Conservation (phyloP, 2,329 filamentous ascomycete species). For the Claviceps citrina region DNA sequence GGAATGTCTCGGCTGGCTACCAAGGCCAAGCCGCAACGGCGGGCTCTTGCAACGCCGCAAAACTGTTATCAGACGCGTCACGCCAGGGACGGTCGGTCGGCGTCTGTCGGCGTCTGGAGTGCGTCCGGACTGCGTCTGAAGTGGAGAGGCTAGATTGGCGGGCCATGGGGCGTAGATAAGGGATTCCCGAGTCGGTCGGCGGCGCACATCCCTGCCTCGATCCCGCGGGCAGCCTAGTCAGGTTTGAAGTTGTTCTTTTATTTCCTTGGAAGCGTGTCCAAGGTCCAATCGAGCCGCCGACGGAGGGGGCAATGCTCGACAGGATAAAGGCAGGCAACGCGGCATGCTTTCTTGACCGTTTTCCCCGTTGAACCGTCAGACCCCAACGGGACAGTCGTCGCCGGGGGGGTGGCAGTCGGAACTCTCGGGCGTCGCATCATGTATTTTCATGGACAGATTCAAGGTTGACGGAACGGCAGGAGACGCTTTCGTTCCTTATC, state of each 20-base stretch:
- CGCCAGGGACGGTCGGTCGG: no score
- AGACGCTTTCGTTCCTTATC: neutral
- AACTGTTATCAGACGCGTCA: neutral
- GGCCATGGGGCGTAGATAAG: slow-evolving; percentile 1
- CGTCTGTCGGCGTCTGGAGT: no score
- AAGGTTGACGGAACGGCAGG: neutral
- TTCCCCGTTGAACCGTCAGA: no score
- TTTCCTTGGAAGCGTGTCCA: neutral
- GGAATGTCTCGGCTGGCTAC: neutral
- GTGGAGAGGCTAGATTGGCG: neutral
- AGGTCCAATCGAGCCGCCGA: no score
- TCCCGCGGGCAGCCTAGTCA: no score
- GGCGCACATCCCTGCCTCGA: slow-evolving; percentile 4
- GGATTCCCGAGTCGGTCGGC: slow-evolving; percentile 3
- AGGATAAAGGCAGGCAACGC: no score
- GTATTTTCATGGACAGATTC: neutral
- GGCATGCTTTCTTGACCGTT: no score
- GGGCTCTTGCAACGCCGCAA: neutral
- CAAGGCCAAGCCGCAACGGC: neutral
- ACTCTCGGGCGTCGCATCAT: no score
- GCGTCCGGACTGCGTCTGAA: no score
- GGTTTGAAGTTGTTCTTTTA: neutral
- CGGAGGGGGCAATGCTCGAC: no score
- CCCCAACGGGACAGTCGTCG: no score
- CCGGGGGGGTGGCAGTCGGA: no score